phyloP scores from a whole-genome alignment of 176 grass and related monocot species.

The Oryza meyeriana region DNA sequence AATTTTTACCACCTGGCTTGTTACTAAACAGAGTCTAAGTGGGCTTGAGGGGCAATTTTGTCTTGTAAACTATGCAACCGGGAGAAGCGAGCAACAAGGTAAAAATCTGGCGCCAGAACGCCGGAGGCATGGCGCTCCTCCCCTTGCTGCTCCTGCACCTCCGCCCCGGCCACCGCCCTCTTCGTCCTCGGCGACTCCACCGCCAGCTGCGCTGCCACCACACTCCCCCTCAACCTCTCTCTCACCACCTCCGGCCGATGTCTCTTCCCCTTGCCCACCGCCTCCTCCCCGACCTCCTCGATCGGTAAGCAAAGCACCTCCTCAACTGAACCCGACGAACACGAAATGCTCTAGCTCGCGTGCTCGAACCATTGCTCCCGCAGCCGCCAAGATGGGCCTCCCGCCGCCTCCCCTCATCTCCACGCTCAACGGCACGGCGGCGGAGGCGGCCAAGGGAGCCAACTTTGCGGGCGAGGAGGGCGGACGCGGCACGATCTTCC shows the following conservation, averaged over 20 bases:
- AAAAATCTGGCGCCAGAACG: conserved; percentile 24
- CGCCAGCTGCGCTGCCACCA: conserved; percentile 45
- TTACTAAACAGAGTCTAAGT: too few relatives aligned
- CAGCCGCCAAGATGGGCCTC: conserved; percentile 55
- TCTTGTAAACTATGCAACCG: too few relatives aligned
- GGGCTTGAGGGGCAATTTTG: too few relatives aligned
- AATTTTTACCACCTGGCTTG: too few relatives aligned
- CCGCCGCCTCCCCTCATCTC: conserved; percentile 35
- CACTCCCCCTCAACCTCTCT: conserved; percentile 29
- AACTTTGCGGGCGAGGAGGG: conserved; percentile 51
- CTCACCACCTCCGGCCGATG: conserved; percentile 6
- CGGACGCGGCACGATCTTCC: conserved; percentile 22
- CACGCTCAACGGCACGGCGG: conserved; percentile 36
- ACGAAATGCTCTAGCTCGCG: background rate
- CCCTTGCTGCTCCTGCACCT: conserved; percentile 9
- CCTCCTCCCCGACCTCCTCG: conserved; percentile 55
- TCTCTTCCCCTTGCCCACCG: conserved; percentile 28
- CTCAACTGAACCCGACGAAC: background rate
- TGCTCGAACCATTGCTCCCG: background rate
- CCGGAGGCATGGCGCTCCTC: conserved; percentile 17
- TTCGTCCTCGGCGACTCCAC: conserved; percentile 66
- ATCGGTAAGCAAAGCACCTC: conserved; percentile 24
- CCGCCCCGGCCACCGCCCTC: conserved; percentile 9
- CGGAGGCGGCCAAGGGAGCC: conserved; percentile 22
- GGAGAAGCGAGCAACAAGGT: too few relatives aligned